Base-by-base conservation (phyloP, 371 early-diverging fungal genomes). In the Parasitella parasitica region DNA sequence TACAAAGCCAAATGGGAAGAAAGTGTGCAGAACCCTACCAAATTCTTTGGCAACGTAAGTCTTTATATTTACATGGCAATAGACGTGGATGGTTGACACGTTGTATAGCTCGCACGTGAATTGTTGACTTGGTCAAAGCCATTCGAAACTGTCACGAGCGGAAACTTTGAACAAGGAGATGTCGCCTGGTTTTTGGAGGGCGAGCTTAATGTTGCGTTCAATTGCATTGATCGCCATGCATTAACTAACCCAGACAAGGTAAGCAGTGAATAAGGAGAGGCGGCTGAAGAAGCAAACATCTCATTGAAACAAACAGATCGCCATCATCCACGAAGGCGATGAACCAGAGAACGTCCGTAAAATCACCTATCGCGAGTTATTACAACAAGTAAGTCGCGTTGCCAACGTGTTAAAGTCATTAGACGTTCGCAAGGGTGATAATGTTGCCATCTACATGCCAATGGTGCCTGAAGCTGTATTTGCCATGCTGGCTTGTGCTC, bases 151-250 rank as follows among this genome's bases (percentile, higher is more conserved):
- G 89, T 89, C 50, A 65, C 66, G 26, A 66, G 54, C 48, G 92
- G 92, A 26, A 70, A 80, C 28, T 84, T 95, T 55, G 63, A 76
- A 11, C 76, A 85, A 46, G 95, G 94, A 43, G 86, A 94, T 71
- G 84, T 93, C 61, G 85, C 88, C 58, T 98, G 97, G 97, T 98
- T 97, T 82, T 77, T 83, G 20, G 94, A 93, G 61, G 99, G 99
- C 34, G 79, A 89, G 67, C 78, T 98, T 52, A 98, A 98, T 74
- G 94, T 91, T 28, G 86, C 92, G 24, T 92, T 93, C 84, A 98
- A 97, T 81, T 96, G 96, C 78, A 87, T 99, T 28, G 99, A 99
- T 75, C 91, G 98, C 50, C 95, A 96, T 78, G 96, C 94, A 28
- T 55, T 76, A 38, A 55, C 75, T 16, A 80, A 78, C 35, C 91